Base-by-base conservation (phyloP, 225 moss, liverwort and hornwort genomes). In the Bryum argenteum region DNA sequence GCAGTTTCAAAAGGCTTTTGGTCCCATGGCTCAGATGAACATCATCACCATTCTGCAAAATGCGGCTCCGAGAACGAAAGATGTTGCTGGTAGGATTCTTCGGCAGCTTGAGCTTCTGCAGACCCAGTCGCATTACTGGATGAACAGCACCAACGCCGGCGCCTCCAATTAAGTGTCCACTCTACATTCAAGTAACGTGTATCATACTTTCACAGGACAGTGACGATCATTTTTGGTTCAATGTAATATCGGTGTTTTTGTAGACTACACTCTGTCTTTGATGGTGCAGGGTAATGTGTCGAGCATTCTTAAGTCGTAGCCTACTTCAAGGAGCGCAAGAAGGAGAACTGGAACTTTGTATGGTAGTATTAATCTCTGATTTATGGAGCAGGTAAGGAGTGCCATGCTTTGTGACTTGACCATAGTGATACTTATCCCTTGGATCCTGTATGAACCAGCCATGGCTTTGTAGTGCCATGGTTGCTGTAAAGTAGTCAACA, bases 101-200 rank as follows among this genome's bases (percentile, higher is more conserved):
- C 77, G 90, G 37, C 90, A 94, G 67, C 76, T 94, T 28, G 77
- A 94, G 33, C 91, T 94, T 40, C 85, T 94, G 84, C 91, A 44
- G 83, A 90, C 57, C 71, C 93, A 33, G 73, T 94, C 63, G 43
- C 66, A 39, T 76, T 86, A 68, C 86, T 94, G 82, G 82, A 33
- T 74, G 6, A 82, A 9, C 61, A 78, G 61, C 74, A 55, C 78
- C 57, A 65, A 65, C 38, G 65, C 65, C 58, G 47, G 44, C 60
- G 60, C 10, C 74, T 82, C 82, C 61, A 78, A 55, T 28, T 82
- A 70, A 54, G 2, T 53, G 26, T 22, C 21, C 70, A 58, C 50
- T 57, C 20, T 43, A 39, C 41, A 41, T 50, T 42, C 15, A 51
- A 18, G 51, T 41, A 17, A 58, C 51, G 53, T 69, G 45, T 44